Base-by-base conservation (phyloP, 441 rosid species). In the Erodium moschatum region DNA sequence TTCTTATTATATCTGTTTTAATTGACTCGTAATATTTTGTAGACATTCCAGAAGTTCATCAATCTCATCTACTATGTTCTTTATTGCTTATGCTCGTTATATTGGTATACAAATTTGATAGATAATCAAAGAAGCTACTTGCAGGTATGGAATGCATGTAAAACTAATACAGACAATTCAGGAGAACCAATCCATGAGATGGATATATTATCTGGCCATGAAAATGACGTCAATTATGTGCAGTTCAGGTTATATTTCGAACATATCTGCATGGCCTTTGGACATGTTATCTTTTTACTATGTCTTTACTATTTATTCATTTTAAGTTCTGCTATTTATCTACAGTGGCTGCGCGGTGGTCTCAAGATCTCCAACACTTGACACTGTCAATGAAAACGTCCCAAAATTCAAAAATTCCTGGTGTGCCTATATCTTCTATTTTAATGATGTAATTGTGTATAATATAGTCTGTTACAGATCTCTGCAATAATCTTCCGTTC, bases 211-310 rank as follows among this genome's bases (percentile, higher is more conserved):
- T 80, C 94, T 79, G 99, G 98, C 66, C 99, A 96, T 75, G 98
- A 88, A 71, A 96, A 92, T 82, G 99, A 90, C 79, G 99, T 96
- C 64, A 96, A 96, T 78, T 96, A 96, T 83, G 97, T 96, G 67
- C 98, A 96, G 71, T 96, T 96, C 79, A 88, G 99, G 99, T 89
- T 76, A 42, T 60, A 67, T 58, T 69, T 69, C 64, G 70, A 70
- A 70, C 31, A 16, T 20, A 16, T 13, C 10, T 38, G n/a, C 5
- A 13, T 44, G 46, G 21, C 12, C 3, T 64, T 15, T 58, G 38
- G 66, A 62, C 60, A 72, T 60, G 69, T 52, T 71, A 46, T 24
- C 21, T 65, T 29, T 31, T 64, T 18, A 48, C 20, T 44, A 15
- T 50, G 56, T 15, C 16, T 48, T 12, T 63, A 54, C 13, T 60